Percentiles rank a stretch among this genome's conserved stretches.
These are phyloP conservation scores for Ceratobasidium theobromae DNA, from an alignment of 1,284 basidiomycete genomes.

Conservation along the genomic window DNA sequence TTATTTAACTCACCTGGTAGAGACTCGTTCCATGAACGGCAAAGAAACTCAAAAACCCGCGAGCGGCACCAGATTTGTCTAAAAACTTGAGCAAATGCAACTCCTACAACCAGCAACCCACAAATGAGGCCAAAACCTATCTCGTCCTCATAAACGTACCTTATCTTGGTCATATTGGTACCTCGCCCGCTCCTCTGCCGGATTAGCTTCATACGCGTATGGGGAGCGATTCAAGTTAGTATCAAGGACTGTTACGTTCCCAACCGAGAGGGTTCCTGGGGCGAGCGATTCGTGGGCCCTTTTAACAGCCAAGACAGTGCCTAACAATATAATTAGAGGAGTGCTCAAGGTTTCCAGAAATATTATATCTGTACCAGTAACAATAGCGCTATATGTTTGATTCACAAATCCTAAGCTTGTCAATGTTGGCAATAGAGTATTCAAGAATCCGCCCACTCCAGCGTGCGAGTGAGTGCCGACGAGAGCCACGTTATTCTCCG, in stretches of 20 bases:
- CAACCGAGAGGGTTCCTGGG: conserved; percentile 60
- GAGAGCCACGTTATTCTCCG: conserved; percentile 70
- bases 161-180: conserved; percentile 74
- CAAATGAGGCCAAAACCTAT: neutral
- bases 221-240: conserved; percentile 76
- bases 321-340: conserved; percentile 68
- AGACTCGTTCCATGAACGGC: conserved; percentile 79
- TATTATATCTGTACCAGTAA: conserved; percentile 32
- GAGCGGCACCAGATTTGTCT: conserved; percentile 55
- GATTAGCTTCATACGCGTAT: conserved; percentile 71
- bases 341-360: neutral
- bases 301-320: conserved; percentile 67
- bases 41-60: conserved; percentile 74
- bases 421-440: conserved; percentile 71
- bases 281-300: conserved; percentile 66
- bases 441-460: conserved; percentile 75
- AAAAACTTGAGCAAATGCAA: conserved; percentile 66
- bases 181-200: conserved; percentile 61
- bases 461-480: conserved; percentile 77
- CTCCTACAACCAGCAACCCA: conserved; percentile 41
- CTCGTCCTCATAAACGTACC: conserved; percentile 14
- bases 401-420: conserved; percentile 71
- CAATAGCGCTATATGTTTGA: conserved; percentile 44
- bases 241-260: conserved; percentile 62
- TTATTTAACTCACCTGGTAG: conserved; percentile 55